Percentiles rank a stretch among this genome's conserved stretches.
Evolutionary conservation across 2,329 filamentous ascomycete species (phyloP).

Genomic region (Parastagonospora nodorum): DNA sequence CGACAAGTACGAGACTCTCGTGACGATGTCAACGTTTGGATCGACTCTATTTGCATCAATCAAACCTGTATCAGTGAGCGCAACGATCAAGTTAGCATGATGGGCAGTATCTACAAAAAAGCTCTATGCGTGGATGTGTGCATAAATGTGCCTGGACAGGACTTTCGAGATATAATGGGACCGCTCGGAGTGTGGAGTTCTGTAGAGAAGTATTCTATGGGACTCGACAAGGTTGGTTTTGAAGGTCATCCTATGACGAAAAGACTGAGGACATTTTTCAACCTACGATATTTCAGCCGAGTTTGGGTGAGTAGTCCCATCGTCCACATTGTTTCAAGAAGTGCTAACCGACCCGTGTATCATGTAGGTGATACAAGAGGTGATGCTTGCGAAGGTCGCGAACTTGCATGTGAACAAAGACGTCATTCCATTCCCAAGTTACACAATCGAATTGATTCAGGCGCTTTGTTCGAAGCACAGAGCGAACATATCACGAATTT

Average conservation of each 20-base stretch:
- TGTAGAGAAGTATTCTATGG: background rate
- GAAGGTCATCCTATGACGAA: too few species aligned
- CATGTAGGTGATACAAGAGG: background rate
- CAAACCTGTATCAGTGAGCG: background rate
- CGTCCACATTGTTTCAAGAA: too few species aligned
- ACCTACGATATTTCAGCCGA: background rate
- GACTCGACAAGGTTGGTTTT: background rate
- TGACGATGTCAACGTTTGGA: background rate
- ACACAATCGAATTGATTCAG: background rate
- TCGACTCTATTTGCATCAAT: background rate
- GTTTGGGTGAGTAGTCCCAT: background rate
- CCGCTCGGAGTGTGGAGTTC: background rate
- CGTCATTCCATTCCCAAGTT: background rate
- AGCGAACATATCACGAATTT: too few species aligned
- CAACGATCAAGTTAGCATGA: background rate
- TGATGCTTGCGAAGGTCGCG: background rate
- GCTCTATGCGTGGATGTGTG: background rate
- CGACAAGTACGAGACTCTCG: background rate
- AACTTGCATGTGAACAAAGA: background rate
- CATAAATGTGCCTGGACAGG: background rate
- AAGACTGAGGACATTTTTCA: background rate
- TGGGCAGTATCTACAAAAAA: background rate
- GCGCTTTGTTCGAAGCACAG: background rate
- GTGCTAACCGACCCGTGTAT: too few species aligned
- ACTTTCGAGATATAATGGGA: background rate